phyloP scores from a whole-genome alignment of 805 yeast genomes.

The Lipomyces sp. region DNA sequence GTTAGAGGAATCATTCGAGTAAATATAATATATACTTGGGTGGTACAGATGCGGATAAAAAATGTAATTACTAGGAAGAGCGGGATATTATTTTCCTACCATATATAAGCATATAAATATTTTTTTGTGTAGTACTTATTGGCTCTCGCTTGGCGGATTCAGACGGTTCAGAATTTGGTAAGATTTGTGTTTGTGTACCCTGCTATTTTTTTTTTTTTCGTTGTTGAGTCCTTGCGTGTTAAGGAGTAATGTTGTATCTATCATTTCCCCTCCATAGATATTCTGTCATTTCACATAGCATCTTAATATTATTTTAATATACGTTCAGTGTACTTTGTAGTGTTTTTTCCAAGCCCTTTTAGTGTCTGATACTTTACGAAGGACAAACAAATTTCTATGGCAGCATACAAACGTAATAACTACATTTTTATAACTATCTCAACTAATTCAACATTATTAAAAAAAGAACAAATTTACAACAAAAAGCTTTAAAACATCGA shows the following conservation, averaged over 20 bases:
- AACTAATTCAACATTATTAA: not conserved
- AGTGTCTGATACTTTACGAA: too few relatives aligned
- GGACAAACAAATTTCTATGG: not conserved
- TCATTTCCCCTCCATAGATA: not conserved
- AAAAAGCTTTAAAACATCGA: not conserved
- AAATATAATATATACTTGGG: not conserved
- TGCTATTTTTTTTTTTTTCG: not conserved
- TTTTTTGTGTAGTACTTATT: not conserved
- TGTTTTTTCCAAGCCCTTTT: too few relatives aligned
- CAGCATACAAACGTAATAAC: not conserved
- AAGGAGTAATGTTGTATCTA: not conserved
- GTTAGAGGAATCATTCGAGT: constrained; percentile 33
- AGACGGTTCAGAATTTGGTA: not conserved
- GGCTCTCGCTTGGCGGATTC: not conserved
- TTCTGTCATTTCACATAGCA: not conserved
- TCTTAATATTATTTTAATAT: not conserved
- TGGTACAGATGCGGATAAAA: not conserved
- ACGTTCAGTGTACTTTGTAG: too few relatives aligned
- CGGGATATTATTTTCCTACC: not conserved
- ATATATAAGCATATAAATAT: not conserved
- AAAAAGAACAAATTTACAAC: not conserved
- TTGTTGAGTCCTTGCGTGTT: not conserved
- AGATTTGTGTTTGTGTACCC: too few relatives aligned
- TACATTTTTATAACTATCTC: not conserved
- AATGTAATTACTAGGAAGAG: not conserved